Evolutionary conservation across 148 eudicot species (phyloP), one percentile per base, ranked within the genome.

Genomic region (Cornus controversa): DNA sequence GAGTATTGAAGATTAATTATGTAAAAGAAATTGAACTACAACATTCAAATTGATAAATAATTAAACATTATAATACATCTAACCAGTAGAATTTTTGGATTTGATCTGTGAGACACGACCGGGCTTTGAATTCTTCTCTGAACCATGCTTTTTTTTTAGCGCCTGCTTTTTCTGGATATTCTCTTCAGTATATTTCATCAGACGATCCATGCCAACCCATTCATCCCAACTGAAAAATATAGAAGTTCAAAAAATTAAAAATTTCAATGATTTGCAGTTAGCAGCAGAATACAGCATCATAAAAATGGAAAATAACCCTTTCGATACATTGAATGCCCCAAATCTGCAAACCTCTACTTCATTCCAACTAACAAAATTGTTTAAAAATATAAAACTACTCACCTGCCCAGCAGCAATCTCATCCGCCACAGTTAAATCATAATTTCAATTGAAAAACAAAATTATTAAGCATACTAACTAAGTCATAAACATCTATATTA

Each of bases 151-250:
- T 36, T 77, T 71, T 31, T 58, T 81, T 53, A 77, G 79, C 70
- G 62, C 84, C 72, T 14, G 68, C 75, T 53, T 81, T 71, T 77
- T 84, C 58, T 31, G 75, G 34, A 78, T 20, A 81, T 91, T 89
- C 84, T 85, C 94, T 72, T 89, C 78, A 50, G 85, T 85, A 66
- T n/a, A 54, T 81, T 84, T 80, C 88, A 82, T 62, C 65, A 89
- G 75, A 62, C 85, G 85, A 76, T 89, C 84, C 42, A 69, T 73
- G 73, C 72, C 79, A 66, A 87, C 80, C 92, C 94, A 91, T 83
- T 91, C 94, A 84, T 91, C 94, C 92, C 92, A 91, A 62, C 94
- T 91, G 80, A 62, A 14, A 68, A 36, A 79, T 25, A 62, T 24
- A 7, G 23, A 66, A 63, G 54, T 31, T 67, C 15, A 75, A 63